Conservation (phyloP, 345 rosid species). For the Eucalyptus tenuipes region DNA sequence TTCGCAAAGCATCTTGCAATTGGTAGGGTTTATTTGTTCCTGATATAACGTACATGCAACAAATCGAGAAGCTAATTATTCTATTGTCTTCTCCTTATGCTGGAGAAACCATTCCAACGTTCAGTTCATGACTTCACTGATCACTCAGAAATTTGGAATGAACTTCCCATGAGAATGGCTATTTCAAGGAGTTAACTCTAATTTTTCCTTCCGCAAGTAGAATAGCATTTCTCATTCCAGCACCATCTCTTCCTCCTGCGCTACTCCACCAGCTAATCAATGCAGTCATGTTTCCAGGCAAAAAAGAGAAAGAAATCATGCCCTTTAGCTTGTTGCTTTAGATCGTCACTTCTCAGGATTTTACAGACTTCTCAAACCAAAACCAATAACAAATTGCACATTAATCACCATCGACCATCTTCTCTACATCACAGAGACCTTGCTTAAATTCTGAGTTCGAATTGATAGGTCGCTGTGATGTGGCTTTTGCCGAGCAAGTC, state of each 20-base stretch:
- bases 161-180: not conserved
- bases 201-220: not conserved
- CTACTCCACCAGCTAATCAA: not conserved
- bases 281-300: not conserved
- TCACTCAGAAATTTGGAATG: not conserved
- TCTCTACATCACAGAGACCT: not conserved
- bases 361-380: not conserved
- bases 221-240: not conserved
- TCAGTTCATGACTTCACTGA: not conserved
- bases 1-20: not conserved
- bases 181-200: not conserved
- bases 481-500: not conserved
- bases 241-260: not conserved
- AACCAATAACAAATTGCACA: not conserved
- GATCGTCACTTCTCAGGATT: not conserved
- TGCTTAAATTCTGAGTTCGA: not conserved
- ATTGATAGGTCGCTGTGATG: not conserved
- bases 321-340: not conserved
- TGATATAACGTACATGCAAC: not conserved
- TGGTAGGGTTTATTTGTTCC: not conserved
- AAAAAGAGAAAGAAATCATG: not conserved
- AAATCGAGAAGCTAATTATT: not conserved
- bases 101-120: not conserved
- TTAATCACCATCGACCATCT: not conserved
- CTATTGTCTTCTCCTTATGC: not conserved